A percentile compares a stretch with the other conserved stretches of the same genome.
Conservation (phyloP, 176 grass and related monocot species). For the Oryza meyeriana region DNA sequence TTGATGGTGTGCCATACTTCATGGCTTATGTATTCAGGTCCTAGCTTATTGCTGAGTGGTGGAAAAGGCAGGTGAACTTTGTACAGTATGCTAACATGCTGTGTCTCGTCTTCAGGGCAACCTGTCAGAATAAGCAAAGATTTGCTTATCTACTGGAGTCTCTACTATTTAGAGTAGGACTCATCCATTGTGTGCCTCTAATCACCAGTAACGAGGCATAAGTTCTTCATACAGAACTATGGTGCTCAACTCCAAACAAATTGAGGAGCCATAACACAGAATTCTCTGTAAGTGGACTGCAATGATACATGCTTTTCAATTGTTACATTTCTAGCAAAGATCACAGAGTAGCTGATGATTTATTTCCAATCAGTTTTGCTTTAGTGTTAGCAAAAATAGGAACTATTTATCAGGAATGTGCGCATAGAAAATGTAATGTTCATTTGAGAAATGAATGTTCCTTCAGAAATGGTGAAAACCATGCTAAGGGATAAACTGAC, state of each 20-base stretch:
- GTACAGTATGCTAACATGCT: slow-evolving; percentile 35
- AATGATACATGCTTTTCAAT: slow-evolving; percentile 43
- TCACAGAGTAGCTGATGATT: slow-evolving; percentile 29
- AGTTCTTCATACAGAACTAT: slow-evolving; percentile 26
- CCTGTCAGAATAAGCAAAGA: slow-evolving; percentile 28
- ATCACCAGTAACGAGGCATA: slow-evolving; percentile 10
- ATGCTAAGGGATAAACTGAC: slow-evolving; percentile 27
- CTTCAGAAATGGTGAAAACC: slow-evolving; percentile 31
- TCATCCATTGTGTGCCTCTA: slow-evolving; percentile 27
- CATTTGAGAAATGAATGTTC: slow-evolving; percentile 17
- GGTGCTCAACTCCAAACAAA: slow-evolving; percentile 30
- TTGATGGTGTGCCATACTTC: slow-evolving; percentile 24
- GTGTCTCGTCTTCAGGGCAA: slow-evolving; percentile 12
- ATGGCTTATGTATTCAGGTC: slow-evolving; percentile 29
- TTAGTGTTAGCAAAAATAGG: slow-evolving; percentile 21
- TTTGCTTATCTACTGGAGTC: slow-evolving; percentile 23
- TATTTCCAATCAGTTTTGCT: slow-evolving; percentile 42
- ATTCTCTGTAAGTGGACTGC: slow-evolving; percentile 51
- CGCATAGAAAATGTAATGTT: slow-evolving; percentile 12
- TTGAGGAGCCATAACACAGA: slow-evolving; percentile 38
- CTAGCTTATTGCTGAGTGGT: slow-evolving; percentile 27
- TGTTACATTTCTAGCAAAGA: slow-evolving; percentile 39
- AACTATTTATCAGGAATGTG: slow-evolving; percentile 36
- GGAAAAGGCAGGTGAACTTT: slow-evolving; percentile 26
- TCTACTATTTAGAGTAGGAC: slow-evolving; percentile 12